Conservation (phyloP, 441 rosid species). For the Syzygium syzygioides region DNA sequence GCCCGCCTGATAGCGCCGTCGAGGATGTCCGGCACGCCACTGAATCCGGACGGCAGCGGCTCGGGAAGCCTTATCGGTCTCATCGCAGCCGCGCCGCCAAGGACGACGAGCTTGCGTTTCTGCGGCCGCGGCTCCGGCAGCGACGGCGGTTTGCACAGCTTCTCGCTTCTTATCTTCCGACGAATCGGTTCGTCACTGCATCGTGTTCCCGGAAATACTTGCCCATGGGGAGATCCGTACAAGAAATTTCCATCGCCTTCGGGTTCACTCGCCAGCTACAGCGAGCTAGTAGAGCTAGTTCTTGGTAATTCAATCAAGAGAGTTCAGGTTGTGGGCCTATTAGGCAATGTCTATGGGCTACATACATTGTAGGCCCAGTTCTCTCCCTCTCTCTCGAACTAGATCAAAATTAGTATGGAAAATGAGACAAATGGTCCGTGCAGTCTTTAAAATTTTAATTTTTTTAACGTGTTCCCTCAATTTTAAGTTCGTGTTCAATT, state of each 20-base stretch:
- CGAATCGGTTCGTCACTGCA: background rate
- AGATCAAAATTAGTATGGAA: too few species aligned
- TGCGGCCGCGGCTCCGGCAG: background rate
- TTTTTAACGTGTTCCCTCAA: too few species aligned
- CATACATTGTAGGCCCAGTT: background rate
- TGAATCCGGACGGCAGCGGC: constrained; percentile 8
- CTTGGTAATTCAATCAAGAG: background rate
- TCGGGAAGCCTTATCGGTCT: constrained; percentile 26
- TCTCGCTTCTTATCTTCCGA: background rate
- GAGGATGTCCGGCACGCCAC: constrained; percentile 9
- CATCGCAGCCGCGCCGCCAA: background rate
- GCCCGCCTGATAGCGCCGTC: constrained; percentile 36
- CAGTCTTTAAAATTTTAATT: too few species aligned
- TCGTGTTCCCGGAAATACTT: too few species aligned
- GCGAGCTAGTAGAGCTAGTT: too few species aligned
- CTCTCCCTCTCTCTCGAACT: background rate
- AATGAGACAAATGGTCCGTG: too few species aligned
- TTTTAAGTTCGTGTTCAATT: too few species aligned
- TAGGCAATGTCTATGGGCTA: background rate
- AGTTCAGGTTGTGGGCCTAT: background rate
- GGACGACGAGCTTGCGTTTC: background rate
- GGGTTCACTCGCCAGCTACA: background rate
- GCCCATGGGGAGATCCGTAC: background rate
- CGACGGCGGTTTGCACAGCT: background rate
- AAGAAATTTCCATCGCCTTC: background rate